Conservation (phyloP, 2,329 filamentous ascomycete genomes). For the Aureobasidium uvarum region DNA sequence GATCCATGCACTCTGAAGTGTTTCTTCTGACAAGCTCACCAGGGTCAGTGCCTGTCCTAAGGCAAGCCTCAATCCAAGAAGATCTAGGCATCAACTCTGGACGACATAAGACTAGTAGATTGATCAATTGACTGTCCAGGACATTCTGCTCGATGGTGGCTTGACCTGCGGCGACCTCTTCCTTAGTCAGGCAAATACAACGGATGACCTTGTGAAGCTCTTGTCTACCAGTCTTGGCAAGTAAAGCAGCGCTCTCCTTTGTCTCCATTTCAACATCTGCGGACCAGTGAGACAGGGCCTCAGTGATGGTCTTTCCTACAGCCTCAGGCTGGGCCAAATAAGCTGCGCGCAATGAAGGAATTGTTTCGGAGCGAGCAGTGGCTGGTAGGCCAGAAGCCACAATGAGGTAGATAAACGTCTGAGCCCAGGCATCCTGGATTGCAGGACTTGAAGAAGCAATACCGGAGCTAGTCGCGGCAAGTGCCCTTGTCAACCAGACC, state of each 20-base stretch:
- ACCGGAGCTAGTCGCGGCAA: constrained; percentile 49
- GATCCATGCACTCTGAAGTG: constrained; percentile 62
- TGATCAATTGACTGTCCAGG: constrained; percentile 69
- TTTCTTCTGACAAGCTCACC: constrained; percentile 69
- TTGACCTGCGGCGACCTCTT: constrained; percentile 50
- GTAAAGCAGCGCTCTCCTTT: constrained; percentile 70
- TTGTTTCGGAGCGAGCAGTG: constrained; percentile 62
- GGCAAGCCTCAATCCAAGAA: constrained; percentile 86
- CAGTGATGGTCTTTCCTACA: constrained; percentile 63
- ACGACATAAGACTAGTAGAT: constrained; percentile 74
- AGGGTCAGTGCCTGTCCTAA: constrained; percentile 78
- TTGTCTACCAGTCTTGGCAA: constrained; percentile 62
- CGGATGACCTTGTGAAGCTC: constrained; percentile 62
- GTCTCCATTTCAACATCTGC: constrained; percentile 65
- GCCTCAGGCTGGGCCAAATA: constrained; percentile 60
- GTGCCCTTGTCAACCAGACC: constrained; percentile 69
- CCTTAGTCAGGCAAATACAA: constrained; percentile 61
- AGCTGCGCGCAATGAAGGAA: constrained; percentile 59
- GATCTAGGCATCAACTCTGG: constrained; percentile 72
- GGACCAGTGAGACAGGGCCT: constrained; percentile 79
- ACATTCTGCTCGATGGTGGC: constrained; percentile 48
- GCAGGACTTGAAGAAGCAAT: constrained; percentile 36
- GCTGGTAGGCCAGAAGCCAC: constrained; percentile 62
- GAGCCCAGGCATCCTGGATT: constrained; percentile 71
- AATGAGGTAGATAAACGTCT: constrained; percentile 77